phyloP scores from a whole-genome alignment of 441 rosid species.

The Gossypium aridum region DNA sequence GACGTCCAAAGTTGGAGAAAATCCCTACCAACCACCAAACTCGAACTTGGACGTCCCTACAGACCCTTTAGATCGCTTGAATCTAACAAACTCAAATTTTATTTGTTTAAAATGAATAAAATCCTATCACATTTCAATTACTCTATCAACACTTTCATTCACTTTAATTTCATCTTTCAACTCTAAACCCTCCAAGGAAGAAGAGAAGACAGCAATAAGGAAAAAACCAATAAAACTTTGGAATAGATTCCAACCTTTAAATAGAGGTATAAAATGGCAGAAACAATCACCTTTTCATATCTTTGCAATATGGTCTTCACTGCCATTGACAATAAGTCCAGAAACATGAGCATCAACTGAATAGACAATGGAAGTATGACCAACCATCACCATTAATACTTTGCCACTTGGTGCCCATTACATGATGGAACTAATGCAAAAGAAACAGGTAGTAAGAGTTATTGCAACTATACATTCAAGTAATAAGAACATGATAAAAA shows the following conservation, averaged over 20 bases:
- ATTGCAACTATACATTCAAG: background rate
- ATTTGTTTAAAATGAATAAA: no score
- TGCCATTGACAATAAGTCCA: conserved; percentile 84
- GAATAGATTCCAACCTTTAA: background rate
- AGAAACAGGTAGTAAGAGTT: background rate
- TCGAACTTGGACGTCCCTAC: no score
- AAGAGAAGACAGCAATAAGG: no score
- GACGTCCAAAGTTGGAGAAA: no score
- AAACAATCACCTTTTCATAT: conserved; percentile 82
- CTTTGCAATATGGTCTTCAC: conserved; percentile 83
- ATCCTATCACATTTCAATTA: no score
- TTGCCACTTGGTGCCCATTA: conserved; percentile 83
- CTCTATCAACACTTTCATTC: no score
- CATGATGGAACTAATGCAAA: conserved; percentile 62
- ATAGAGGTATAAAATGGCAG: conserved; percentile 8
- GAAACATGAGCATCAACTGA: conserved; percentile 78
- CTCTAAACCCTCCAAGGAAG: no score
- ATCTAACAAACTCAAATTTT: no score
- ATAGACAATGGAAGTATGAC: conserved; percentile 91
- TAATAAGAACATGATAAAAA: background rate
- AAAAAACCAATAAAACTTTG: no score
- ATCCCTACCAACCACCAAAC: no score
- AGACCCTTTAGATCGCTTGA: no score
- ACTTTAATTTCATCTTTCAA: no score
- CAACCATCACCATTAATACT: conserved; percentile 93